Evolutionary conservation across 2,329 filamentous ascomycete species (phyloP), one percentile per base, ranked within the genome.

Genomic region (Ophiognomonia clavigignenti-juglandacearum): DNA sequence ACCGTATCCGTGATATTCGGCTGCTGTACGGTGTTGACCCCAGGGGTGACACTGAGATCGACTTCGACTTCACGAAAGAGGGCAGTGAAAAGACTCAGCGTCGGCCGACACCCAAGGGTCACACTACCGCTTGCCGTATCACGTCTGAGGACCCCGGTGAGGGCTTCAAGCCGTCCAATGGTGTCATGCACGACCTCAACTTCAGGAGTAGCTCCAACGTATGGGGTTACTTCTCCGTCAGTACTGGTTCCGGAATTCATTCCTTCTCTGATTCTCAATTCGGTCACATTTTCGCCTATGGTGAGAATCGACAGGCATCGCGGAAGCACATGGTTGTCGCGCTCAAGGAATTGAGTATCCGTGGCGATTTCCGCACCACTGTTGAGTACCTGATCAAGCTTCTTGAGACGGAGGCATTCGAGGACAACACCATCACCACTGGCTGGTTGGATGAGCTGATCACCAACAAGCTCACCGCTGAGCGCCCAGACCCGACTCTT

Each of bases 191-290:
- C 74, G 93, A 98, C 64, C 76, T 98, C 63, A 98, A 98, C 78
- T 98, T 98, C 82, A 83, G 93, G 64, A 95, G 87, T 74, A 96
- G 90, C 67, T 97, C 93, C 54, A 98, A 98, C 59, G 93, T 97
- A 47, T 98, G 93, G 93, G 93, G 93, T 78, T 98, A 98, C 72
- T 98, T 98, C 82, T 98, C 93, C 44, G 93, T 98, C 67, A 88
- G 91, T 73, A 93, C 91, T 9, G 85, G 90, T 47, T 92, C 91
- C 73, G 91, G 91, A 69, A 98, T 98, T 56, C 93, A 98, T 81
- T 96, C 89, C 69, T 98, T 96, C 78, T 97, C 93, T 7, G 93
- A 98, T 74, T 95, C 88, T 62, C 93, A 98, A 64, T 98, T 98
- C 60, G 93, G 93, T 71, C 93, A 98, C 72, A 98, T 98, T 59